Evolutionary conservation across 1,284 basidiomycete species (phyloP), one percentile per base, ranked within the genome.

Genomic region (Ustilago hordei): DNA sequence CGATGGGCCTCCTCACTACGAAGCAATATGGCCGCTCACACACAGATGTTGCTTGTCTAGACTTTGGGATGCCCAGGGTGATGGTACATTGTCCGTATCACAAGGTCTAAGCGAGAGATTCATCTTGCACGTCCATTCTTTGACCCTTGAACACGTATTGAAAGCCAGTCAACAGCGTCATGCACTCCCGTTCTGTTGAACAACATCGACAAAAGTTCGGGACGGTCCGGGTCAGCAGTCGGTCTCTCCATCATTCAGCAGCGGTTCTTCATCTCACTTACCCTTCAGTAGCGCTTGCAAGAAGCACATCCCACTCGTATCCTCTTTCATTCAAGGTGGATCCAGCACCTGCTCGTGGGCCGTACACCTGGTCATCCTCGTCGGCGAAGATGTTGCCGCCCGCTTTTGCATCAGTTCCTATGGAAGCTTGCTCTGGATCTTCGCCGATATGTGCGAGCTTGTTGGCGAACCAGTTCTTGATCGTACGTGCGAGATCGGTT

Each of bases 291-390:
- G 75, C 75, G 43, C 69, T 73, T 0, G 66, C 56, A 4, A 68
- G 60, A 1, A 73, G 32, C 32, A 73, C 75, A 19, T 72, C 75
- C 75, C 75, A 77, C 23, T 77, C 75, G 60, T 77, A 73, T 32
- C 62, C 65, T 23, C 34, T 64, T 36, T 60, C 56, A 28, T 50
- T 61, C 47, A 65, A n/a, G 2, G 43, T 60, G 23, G 57, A 59
- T 8, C 60, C 60, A 8, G 72, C 50, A 17, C 52, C 38, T 28
- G 60, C 55, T 56, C 61, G 56, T 34, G 60, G 35, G 6, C 57
- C 53, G 12, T 75, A 57, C 4, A 47, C 45, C 7, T 54, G 48
- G 11, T 64, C 65, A 11, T 75, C 68, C 13, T 70, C 59, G 36
- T 71, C 73, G 23, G 64, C 73, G 64, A 75, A 75, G 11, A 75